Base-by-base conservation (phyloP, 805 yeast species). In the Candida succiphila region DNA sequence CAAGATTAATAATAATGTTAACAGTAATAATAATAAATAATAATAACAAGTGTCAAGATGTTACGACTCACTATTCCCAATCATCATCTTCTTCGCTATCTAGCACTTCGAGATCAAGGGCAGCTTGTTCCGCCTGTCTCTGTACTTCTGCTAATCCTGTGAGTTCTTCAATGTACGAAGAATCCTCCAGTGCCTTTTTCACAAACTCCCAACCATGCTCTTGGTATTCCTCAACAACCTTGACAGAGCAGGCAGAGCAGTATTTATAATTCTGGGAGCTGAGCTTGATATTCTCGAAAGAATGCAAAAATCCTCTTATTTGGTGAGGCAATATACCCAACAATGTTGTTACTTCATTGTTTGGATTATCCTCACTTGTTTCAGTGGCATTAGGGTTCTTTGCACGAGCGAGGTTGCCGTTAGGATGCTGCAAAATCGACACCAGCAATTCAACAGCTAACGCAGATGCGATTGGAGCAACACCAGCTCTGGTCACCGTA, bases 401-500 rank as follows among this genome's bases (percentile, higher is more conserved):
- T 35, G 48, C 38, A 46, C 68, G 12, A 58, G 64, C 77, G 18
- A 49, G 45, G 17, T 69, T 70, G 16, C 63, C 62, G 5, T 57
- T 51, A 0, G 75, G 75, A 43, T 78, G 80, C 52, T 89, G 96
- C 26, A 85, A 46, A 0, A 84, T 40, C 1, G 92, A 73, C 0
- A 83, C 82, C 39, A 86, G 49, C 5, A 92, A 57, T 52, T 92
- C 98, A 1, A 84, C 94, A 0, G 94, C 94, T 25, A 78, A 60
- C 0, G 96, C 75, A 0, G 95, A 72, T 0, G 97, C 96, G 57
- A 86, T 60, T 46, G 82, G 60, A 0, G 99, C 95, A 1, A 82
- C 88, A 1, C 99, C 98, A 0, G 99, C 97, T 27, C 98, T 65
- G 0, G 98, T 92, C 1, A 92, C 98, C 0, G 99, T 92, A 51